These are phyloP conservation scores for Plantago elongata DNA, from an alignment of 257 asterid genomes.

Conservation along the genomic window DNA sequence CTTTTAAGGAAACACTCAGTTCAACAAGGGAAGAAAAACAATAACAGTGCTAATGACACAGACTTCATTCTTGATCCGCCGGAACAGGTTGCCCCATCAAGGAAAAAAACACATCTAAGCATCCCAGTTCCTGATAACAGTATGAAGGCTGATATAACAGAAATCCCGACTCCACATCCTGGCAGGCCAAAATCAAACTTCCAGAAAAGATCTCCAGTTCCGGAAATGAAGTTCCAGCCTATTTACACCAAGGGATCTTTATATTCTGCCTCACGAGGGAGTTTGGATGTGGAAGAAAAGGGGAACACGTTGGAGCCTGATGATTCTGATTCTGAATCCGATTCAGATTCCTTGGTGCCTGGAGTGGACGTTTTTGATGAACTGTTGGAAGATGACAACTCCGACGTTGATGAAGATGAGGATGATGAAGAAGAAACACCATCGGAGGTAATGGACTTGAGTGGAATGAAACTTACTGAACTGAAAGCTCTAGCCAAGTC, in stretches of 20 bases:
- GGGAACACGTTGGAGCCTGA: slow-evolving; percentile 20
- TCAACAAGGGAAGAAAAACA: slow-evolving; percentile 66
- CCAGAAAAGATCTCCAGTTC: slow-evolving; percentile 75
- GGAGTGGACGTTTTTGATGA: slow-evolving; percentile 38
- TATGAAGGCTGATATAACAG: slow-evolving; percentile 34
- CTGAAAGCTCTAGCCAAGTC: slow-evolving; percentile 63
- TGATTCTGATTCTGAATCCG: slow-evolving; percentile 28
- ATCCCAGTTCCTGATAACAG: slow-evolving; percentile 24
- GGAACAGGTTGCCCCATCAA: slow-evolving; percentile 26
- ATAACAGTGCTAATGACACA: slow-evolving; percentile 25
- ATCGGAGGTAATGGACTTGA: slow-evolving; percentile 23
- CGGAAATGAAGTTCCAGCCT: slow-evolving; percentile 52
- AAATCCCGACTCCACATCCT: slow-evolving; percentile 34
- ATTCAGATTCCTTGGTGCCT: slow-evolving; percentile 15
- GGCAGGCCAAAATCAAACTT: slow-evolving; percentile 76
- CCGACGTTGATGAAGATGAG: slow-evolving; percentile 32
- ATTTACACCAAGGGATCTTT: slow-evolving; percentile 27
- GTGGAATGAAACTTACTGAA: slow-evolving; percentile 55
- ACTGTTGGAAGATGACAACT: slow-evolving; percentile 30
- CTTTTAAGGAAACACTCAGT: slow-evolving; percentile 87
- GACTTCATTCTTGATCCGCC: slow-evolving; percentile 57
- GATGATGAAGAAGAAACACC: slow-evolving; percentile 24
- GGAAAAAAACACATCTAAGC: slow-evolving; percentile 36
- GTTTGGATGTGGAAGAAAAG: slow-evolving; percentile 16
- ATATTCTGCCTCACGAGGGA: slow-evolving; percentile 23